Evolutionary conservation across 2,329 filamentous ascomycete species (phyloP).

Genomic region (Neofusicoccum laricinum): DNA sequence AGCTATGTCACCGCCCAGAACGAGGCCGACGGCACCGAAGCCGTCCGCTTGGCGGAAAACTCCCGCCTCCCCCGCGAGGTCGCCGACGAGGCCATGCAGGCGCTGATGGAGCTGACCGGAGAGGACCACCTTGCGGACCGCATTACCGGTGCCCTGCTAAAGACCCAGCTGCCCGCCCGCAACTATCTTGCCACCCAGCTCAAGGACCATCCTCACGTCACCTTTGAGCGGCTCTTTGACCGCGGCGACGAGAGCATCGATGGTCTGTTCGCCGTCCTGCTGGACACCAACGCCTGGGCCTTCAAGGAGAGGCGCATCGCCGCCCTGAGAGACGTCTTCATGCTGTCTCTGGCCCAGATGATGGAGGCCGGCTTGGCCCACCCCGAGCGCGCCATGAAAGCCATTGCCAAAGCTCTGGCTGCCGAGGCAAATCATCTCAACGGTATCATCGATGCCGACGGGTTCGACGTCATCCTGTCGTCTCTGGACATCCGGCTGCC

Average conservation of each 20-base stretch:
- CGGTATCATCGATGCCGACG: constrained; percentile 67
- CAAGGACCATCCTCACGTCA: constrained; percentile 37
- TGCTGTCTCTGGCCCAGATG: constrained; percentile 78
- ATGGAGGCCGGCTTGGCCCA: constrained; percentile 86
- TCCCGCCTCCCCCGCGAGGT: constrained; percentile 33
- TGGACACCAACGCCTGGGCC: constrained; percentile 43
- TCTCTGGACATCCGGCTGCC: constrained; percentile 82
- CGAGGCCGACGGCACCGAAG: constrained; percentile 41
- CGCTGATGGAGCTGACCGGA: constrained; percentile 41
- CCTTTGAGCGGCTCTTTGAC: constrained; percentile 44
- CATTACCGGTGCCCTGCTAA: constrained; percentile 37
- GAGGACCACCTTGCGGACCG: constrained; percentile 42
- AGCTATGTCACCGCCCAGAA: constrained; percentile 34
- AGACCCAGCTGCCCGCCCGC: constrained; percentile 34
- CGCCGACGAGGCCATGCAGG: constrained; percentile 38
- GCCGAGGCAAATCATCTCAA: constrained; percentile 54
- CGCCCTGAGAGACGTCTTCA: constrained; percentile 59
- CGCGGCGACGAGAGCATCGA: constrained; percentile 46
- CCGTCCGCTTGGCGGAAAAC: constrained; percentile 27
- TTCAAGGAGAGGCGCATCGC: constrained; percentile 43
- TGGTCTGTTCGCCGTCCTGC: constrained; percentile 40
- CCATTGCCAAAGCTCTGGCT: constrained; percentile 57
- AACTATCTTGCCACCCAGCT: constrained; percentile 39
- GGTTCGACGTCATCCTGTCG: constrained; percentile 79
- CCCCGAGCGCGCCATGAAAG: constrained; percentile 59